These are phyloP conservation scores for Fusarium sp. DNA, from an alignment of 2,329 filamentous ascomycete species.

Conservation along the genomic window DNA sequence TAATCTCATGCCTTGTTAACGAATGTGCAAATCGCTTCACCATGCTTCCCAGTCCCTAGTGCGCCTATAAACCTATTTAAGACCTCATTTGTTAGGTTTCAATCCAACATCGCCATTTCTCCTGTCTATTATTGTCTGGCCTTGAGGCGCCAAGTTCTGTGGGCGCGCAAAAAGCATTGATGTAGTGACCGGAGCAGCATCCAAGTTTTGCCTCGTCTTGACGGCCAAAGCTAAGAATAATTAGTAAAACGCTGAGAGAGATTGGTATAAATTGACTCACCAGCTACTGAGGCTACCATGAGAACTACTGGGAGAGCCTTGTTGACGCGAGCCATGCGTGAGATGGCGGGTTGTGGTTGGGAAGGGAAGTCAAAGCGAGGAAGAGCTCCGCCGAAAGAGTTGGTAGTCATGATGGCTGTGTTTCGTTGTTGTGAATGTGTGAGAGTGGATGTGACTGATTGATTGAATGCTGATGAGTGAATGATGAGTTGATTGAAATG, in stretches of 20 bases:
- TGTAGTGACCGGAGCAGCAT: neutral
- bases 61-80: too few species aligned
- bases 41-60: neutral
- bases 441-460: neutral
- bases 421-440: neutral
- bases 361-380: constrained; percentile 37
- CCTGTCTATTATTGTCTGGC: constrained; percentile 9
- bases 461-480: constrained; percentile 2
- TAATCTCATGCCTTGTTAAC: neutral
- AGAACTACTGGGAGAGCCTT: constrained; percentile 30
- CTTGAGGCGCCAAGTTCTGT: constrained; percentile 13
- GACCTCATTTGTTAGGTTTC: constrained; percentile 12
- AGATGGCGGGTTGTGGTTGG: constrained; percentile 15
- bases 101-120: neutral
- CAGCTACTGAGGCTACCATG: constrained; percentile 21
- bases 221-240: constrained; percentile 12
- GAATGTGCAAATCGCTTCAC: neutral
- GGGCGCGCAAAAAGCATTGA: neutral
- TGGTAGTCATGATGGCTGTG: constrained; percentile 32
- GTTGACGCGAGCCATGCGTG: constrained; percentile 31
- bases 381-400: constrained; percentile 39
- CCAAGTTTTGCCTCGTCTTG: constrained; percentile 21
- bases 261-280: neutral
- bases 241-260: neutral
- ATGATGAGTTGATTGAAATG: neutral